Evolutionary conservation across 2,329 filamentous ascomycete species (phyloP).

Genomic region (Diplodia seriata): DNA sequence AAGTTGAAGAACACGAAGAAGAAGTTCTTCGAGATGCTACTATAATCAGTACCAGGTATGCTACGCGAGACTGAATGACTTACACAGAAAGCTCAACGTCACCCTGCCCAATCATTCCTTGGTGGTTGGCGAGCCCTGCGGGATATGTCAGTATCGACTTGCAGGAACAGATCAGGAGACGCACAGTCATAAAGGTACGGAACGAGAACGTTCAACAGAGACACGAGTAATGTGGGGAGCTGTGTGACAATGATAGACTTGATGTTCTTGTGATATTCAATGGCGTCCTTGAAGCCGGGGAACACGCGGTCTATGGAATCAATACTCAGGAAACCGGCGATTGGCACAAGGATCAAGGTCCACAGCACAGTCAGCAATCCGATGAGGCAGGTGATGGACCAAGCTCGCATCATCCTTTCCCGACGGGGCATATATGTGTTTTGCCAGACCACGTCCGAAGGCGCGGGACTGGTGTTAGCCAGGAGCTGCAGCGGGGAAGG

Average conservation of each 20-base stretch:
- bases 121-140: conserved; percentile 77
- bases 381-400: conserved; percentile 84
- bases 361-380: conserved; percentile 84
- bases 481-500: conserved; percentile 85
- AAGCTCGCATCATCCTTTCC: conserved; percentile 76
- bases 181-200: conserved; percentile 92
- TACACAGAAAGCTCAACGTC: conserved; percentile 87
- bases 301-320: conserved; percentile 78
- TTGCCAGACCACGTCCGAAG: conserved; percentile 91
- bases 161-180: conserved; percentile 37
- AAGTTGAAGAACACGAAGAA: conserved; percentile 99
- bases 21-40: conserved; percentile 90
- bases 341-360: conserved; percentile 79
- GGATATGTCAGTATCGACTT: conserved; percentile 26
- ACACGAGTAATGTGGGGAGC: conserved; percentile 82
- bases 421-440: conserved; percentile 86
- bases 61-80: background rate
- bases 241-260: conserved; percentile 84
- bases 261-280: conserved; percentile 72
- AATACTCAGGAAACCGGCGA: conserved; percentile 81
- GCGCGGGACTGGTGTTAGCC: conserved; percentile 84
- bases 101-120: conserved; percentile 93
- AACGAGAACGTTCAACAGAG: conserved; percentile 85
- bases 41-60: background rate
- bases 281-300: conserved; percentile 70